Evolutionary conservation across 768 basidiomycete species (phyloP), one percentile per base, ranked within the genome.

Genomic region (Boletus rufocinnamomeus): DNA sequence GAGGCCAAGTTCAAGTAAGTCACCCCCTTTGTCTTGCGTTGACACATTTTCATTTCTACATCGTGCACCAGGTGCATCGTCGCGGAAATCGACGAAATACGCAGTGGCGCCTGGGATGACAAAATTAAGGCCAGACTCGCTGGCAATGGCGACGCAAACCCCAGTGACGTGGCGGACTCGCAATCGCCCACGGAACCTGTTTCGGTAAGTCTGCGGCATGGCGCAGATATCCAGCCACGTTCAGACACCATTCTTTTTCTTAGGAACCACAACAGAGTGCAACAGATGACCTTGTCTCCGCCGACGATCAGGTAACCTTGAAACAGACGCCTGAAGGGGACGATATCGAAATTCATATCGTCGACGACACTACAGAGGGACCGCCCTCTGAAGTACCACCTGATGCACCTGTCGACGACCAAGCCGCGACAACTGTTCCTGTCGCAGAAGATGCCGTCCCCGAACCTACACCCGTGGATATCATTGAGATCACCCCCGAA

Each of bases 1-100:
- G 95, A 96, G 74, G 70, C 74, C 30, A 84, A 82, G 57, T 97
- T 95, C 82, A 91, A 84, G 91, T 88, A 67, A 28, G 81, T 61
- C 43, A 8, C 2, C 25, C 16, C 45, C 43, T 47, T 32, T 14
- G 16, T 37, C 35, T 46, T n/a, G 2, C 14, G 19, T 48, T 23
- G 17, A 30, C 52, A 10, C n/a, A 25, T 35, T 19, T 21, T 48
- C 49, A 61, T 52, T 25, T 35, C n/a, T 47, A 6, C 21, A 27
- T 43, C 21, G 14, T 38, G 14, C 38, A 19, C 9, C 9, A 93
- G 92, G 72, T 74, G 72, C 35, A 77, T 94, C 16, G 79, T 86
- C 21, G 74, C 80, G 4, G 93, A 95, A 72, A 91, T 95, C 46
- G 84, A 90, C 50, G 84, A 85, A 2, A 89, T 94, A 59, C 85